phyloP scores from a whole-genome alignment of 768 basidiomycete genomes.

The Asterophora lycoperdoides region DNA sequence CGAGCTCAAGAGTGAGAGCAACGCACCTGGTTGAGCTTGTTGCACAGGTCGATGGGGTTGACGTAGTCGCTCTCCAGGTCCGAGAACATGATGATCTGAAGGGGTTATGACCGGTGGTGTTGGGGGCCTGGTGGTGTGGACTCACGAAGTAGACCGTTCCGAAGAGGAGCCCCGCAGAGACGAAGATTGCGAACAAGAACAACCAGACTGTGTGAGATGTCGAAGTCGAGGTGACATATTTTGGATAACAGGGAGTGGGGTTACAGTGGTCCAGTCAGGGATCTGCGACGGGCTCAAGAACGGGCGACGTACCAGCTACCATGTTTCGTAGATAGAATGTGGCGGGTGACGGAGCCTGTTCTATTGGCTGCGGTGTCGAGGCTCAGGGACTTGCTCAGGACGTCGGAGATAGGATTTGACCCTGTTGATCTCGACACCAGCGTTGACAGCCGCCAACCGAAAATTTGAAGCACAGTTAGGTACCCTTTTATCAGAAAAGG shows the following conservation, averaged over 20 bases:
- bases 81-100: constrained; percentile 99
- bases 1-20: too few species aligned
- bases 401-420: too few species aligned
- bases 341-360: neutral
- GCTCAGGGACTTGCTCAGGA: too few species aligned
- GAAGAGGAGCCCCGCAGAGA: constrained; percentile 92
- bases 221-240: neutral
- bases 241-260: neutral
- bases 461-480: too few species aligned
- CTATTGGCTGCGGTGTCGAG: too few species aligned
- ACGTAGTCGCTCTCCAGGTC: constrained; percentile 99
- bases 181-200: constrained; percentile 92
- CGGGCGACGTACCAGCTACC: neutral
- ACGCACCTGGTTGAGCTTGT: constrained; percentile 91
- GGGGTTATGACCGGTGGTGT: too few species aligned
- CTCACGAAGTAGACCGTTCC: constrained; percentile 99
- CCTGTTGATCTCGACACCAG: too few species aligned
- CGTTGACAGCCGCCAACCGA: too few species aligned
- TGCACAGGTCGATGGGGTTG: constrained; percentile 99
- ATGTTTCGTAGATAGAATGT: neutral
- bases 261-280: too few species aligned
- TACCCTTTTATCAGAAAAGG: too few species aligned
- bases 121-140: neutral
- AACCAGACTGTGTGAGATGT: constrained; percentile 67
- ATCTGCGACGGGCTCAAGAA: too few species aligned